A percentile compares a stretch with the other conserved stretches of the same genome.
Conservation (phyloP, 2,329 filamentous ascomycete genomes). For the Alternaria incomplexa region DNA sequence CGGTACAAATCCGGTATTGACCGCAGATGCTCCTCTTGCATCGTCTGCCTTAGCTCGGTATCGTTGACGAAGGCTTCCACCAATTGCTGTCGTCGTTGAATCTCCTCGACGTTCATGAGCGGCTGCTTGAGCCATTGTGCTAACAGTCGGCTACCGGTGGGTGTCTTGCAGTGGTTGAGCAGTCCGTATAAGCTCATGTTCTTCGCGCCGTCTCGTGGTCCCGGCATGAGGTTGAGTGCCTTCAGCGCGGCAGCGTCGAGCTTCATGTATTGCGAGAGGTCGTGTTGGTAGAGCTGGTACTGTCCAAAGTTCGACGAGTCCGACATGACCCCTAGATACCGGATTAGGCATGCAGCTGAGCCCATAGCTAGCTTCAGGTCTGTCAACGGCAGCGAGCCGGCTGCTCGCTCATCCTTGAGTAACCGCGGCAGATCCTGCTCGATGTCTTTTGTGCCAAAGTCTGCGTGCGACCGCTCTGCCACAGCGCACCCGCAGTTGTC, state of each 20-base stretch:
- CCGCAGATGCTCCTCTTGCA: slow-evolving; percentile 94
- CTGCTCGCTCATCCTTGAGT: slow-evolving; percentile 82
- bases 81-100: slow-evolving; percentile 88
- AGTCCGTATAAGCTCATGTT: slow-evolving; percentile 96
- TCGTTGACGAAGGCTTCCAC: slow-evolving; percentile 95
- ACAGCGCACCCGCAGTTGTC: slow-evolving; percentile 92
- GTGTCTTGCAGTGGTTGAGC: slow-evolving; percentile 97
- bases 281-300: slow-evolving; percentile 96
- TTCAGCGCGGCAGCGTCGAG: slow-evolving; percentile 92
- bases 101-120: slow-evolving; percentile 87
- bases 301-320: slow-evolving; percentile 96
- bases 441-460: slow-evolving; percentile 90
- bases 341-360: slow-evolving; percentile 89
- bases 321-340: slow-evolving; percentile 88
- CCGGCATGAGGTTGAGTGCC: slow-evolving; percentile 96
- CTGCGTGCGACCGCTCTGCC: slow-evolving; percentile 74
- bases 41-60: slow-evolving; percentile 89
- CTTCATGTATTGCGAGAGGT: slow-evolving; percentile 97
- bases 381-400: slow-evolving; percentile 80
- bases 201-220: slow-evolving; percentile 91
- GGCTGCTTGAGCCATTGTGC: slow-evolving; percentile 98
- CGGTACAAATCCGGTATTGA: slow-evolving; percentile 94
- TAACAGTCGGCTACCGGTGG: slow-evolving; percentile 85
- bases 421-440: slow-evolving; percentile 91
- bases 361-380: slow-evolving; percentile 97